Evolutionary conservation across 2,329 filamentous ascomycete genomes (phyloP), one percentile per base, ranked within the genome.

Genomic region (Colletotrichum karsti): DNA sequence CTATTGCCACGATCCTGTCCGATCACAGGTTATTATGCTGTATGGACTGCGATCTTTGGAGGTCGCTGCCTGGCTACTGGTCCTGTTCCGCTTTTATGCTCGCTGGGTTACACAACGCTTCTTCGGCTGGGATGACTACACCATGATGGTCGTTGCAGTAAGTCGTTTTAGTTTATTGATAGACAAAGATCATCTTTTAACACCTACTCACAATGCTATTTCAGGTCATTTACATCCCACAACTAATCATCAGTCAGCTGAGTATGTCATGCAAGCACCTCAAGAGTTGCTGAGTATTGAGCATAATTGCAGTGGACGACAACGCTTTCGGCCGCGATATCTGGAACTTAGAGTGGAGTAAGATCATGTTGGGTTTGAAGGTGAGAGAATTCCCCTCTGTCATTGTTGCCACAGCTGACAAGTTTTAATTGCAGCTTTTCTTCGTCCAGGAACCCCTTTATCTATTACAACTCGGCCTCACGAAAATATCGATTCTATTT

Each of bases 321-420:
- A 61, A 61, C 24, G 46, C 58, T 3, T 61, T 61, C 9, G 46
- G 58, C 15, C 58, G 58, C 6, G 58, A 61, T n/a, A 61, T 24
- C 22, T 61, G 58, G 58, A 53, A 51, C 13, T 22, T 61, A 35
- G 46, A 51, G 18, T 61, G 58, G 58, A 46, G 42, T 13, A 51
- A 61, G 35, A 61, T 61, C 8, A 53, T 61, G 24, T n/a, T 61
- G 7, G 35, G 58, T 8, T n/a, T 61, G 10, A 61, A 61, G 58
- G 54, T 41, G 6, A 15, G 46, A n/a, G 13, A 53, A 22, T 15
- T 53, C 3, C 7, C 13, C 2, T 12, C 9, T 3, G 4, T 8
- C 10, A 24, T 2, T 3, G 18, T 7, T 15, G n/a, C 15, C 18
- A 7, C 6, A 33, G 7, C 48, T 53, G 18, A 53, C 18, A 22